Conservation (phyloP, 1,284 basidiomycete species). For the Moniliophthora roreri region DNA sequence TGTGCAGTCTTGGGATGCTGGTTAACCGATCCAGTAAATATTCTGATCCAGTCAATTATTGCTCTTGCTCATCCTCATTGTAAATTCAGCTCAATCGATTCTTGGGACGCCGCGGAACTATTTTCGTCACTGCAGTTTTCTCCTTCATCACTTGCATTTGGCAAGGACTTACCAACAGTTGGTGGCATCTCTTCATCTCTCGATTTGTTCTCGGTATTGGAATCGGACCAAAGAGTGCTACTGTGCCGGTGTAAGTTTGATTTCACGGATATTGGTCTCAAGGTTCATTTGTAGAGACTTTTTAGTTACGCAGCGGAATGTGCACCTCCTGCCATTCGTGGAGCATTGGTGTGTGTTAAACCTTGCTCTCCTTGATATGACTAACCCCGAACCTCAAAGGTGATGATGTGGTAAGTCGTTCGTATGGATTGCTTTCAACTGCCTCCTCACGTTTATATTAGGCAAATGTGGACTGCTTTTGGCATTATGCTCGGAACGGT, state of each 20-base stretch:
- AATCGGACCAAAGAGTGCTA: slow-evolving; percentile 64
- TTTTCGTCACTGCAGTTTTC: slow-evolving; percentile 64
- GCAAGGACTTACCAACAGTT: slow-evolving; percentile 62
- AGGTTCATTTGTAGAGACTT: too few relatives aligned
- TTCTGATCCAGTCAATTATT: not conserved
- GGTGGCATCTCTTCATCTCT: slow-evolving; percentile 65
- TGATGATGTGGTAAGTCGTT: slow-evolving; percentile 73
- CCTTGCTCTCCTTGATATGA: too few relatives aligned
- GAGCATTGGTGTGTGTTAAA: too few relatives aligned
- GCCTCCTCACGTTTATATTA: too few relatives aligned
- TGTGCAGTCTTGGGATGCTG: slow-evolving; percentile 57
- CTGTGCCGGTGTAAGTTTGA: slow-evolving; percentile 55
- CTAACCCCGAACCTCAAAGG: too few relatives aligned
- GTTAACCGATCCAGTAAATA: slow-evolving; percentile 56
- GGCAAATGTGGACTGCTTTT: slow-evolving; percentile 74
- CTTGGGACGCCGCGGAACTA: slow-evolving; percentile 70
- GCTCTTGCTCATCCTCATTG: not conserved
- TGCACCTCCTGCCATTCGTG: slow-evolving; percentile 69
- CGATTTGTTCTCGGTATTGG: slow-evolving; percentile 66
- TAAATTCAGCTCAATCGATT: slow-evolving; percentile 47
- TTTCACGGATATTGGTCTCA: too few relatives aligned
- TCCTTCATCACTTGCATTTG: slow-evolving; percentile 61
- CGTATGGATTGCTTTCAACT: too few relatives aligned
- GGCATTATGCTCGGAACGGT: slow-evolving; percentile 68
- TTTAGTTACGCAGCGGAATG: slow-evolving; percentile 43